Percentiles rank a stretch among this genome's conserved stretches.
These are phyloP conservation scores for Podospora bellae-mahoneyi DNA, from an alignment of 495 filamentous ascomycete genomes.

Conservation along the genomic window DNA sequence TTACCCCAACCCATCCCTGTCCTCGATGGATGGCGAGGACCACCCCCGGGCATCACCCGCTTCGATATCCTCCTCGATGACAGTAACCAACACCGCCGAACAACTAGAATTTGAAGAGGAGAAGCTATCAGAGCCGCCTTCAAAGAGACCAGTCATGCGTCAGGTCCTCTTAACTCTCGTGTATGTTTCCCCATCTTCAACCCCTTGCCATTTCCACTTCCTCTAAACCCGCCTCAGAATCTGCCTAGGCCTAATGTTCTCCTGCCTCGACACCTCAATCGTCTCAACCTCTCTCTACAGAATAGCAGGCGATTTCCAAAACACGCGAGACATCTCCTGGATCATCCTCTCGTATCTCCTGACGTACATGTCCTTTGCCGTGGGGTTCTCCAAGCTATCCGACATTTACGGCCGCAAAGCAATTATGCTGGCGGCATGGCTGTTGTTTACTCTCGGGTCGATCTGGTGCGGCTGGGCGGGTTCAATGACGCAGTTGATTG, in stretches of 20 bases:
- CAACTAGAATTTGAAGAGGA: slow-evolving; percentile 7
- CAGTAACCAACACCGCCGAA: slow-evolving; percentile 10
- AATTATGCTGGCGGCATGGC: slow-evolving; percentile 46
- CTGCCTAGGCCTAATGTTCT: slow-evolving; percentile 55
- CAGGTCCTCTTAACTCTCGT: slow-evolving; percentile 27
- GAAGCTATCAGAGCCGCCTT: background rate
- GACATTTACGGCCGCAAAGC: slow-evolving; percentile 57
- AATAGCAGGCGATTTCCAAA: slow-evolving; percentile 53
- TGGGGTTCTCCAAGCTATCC: slow-evolving; percentile 58
- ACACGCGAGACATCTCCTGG: slow-evolving; percentile 56
- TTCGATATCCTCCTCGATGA: background rate
- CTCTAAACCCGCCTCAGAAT: slow-evolving; percentile 38
- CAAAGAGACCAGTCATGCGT: slow-evolving; percentile 14
- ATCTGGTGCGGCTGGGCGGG: slow-evolving; percentile 54
- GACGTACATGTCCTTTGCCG: slow-evolving; percentile 58
- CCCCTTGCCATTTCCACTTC: background rate
- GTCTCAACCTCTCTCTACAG: slow-evolving; percentile 60
- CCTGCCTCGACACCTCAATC: slow-evolving; percentile 61
- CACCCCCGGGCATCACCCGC: background rate
- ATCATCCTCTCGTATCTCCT: slow-evolving; percentile 57
- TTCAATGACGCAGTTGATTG: slow-evolving; percentile 55
- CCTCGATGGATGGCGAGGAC: slow-evolving; percentile 21
- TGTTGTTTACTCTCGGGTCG: slow-evolving; percentile 54
- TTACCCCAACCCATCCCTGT: slow-evolving; percentile 32
- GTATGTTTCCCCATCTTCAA: slow-evolving; percentile 13